Conservation (phyloP, 768 basidiomycete species). For the Pulveroboletus ravenelii region DNA sequence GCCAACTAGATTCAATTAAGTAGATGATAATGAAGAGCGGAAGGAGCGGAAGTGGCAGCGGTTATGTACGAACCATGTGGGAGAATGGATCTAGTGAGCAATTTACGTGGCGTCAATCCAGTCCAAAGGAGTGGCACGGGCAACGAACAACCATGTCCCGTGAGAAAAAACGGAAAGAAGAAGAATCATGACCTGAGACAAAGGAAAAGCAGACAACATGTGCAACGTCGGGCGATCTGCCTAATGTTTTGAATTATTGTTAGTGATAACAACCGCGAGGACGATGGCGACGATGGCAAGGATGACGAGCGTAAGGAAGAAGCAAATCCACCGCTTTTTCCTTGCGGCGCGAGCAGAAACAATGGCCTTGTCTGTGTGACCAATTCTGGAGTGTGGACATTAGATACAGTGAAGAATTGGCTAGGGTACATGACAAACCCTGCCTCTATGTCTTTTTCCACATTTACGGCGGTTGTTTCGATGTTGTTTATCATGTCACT, state of each 20-base stretch:
- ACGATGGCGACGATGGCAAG: slow-evolving; percentile 64
- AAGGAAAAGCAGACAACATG: neutral
- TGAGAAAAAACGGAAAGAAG: neutral
- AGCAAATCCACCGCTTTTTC: slow-evolving; percentile 97
- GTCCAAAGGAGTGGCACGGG: slow-evolving; percentile 21
- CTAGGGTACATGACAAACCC: slow-evolving; percentile 52
- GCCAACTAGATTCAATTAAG: slow-evolving; percentile 27
- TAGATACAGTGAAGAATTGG: neutral
- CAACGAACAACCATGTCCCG: slow-evolving; percentile 10
- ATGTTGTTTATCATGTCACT: slow-evolving; percentile 83
- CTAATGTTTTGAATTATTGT: slow-evolving; percentile 32
- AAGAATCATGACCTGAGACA: neutral
- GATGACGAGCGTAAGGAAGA: slow-evolving; percentile 64
- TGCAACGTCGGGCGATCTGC: neutral
- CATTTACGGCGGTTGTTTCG: slow-evolving; percentile 67
- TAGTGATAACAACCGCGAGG: slow-evolving; percentile 51
- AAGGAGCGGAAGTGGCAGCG: slow-evolving; percentile 14
- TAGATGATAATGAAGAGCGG: slow-evolving; percentile 19
- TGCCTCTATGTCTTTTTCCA: slow-evolving; percentile 79
- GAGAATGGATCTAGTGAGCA: slow-evolving; percentile 14
- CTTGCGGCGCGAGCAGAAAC: slow-evolving; percentile 81
- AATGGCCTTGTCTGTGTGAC: slow-evolving; percentile 85
- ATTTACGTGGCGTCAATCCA: slow-evolving; percentile 8
- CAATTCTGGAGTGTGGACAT: slow-evolving; percentile 44
- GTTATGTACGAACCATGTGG: slow-evolving; percentile 1